These are phyloP conservation scores for Colletotrichum sp. DNA, from an alignment of 2,329 filamentous ascomycete genomes.

Conservation along the genomic window DNA sequence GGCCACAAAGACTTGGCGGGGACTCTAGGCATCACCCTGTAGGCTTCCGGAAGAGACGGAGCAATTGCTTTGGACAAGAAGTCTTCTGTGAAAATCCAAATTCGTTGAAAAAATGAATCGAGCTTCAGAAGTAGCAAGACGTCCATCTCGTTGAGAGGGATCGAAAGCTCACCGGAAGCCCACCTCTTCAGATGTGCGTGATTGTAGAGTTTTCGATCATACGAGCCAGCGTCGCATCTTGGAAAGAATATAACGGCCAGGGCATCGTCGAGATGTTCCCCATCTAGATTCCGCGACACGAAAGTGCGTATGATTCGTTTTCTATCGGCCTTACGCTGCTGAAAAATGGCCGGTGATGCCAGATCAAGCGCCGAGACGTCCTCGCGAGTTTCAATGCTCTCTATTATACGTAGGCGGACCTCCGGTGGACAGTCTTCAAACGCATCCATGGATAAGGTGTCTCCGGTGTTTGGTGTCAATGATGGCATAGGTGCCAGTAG, in stretches of 20 bases:
- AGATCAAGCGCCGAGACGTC: background rate
- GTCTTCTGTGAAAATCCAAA: background rate
- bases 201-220: background rate
- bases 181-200: background rate
- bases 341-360: background rate
- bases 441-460: background rate
- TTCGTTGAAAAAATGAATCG: background rate
- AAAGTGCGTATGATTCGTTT: background rate
- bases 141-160: background rate
- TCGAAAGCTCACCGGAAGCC: background rate
- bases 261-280: background rate
- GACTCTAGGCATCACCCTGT: background rate
- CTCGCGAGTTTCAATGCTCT: background rate
- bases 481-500: background rate
- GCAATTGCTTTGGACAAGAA: background rate
- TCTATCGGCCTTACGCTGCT: background rate
- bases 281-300: background rate
- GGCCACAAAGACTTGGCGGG: background rate
- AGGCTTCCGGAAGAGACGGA: background rate
- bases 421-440: background rate
- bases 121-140: background rate
- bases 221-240: background rate
- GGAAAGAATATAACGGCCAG: background rate
- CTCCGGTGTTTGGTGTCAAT: background rate
- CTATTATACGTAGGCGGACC: background rate